Conservation (phyloP, 2,329 filamentous ascomycete species). For the Monilinia fructigena region DNA sequence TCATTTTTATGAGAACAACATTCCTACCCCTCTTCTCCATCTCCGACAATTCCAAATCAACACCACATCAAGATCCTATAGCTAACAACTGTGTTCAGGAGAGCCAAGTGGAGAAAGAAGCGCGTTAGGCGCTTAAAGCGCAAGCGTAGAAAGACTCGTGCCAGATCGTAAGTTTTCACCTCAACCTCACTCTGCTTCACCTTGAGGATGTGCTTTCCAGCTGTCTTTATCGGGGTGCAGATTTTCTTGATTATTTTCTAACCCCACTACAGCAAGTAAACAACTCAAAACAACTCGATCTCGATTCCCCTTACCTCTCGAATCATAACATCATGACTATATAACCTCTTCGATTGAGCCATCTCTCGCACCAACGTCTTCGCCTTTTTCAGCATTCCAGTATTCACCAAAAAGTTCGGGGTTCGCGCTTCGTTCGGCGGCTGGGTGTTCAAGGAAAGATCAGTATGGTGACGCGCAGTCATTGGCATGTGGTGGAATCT, state of each 20-base stretch:
- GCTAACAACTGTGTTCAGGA: constrained; percentile 46
- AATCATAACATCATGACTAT: constrained; percentile 42
- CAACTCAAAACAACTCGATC: constrained; percentile 45
- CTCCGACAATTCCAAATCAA: constrained; percentile 7
- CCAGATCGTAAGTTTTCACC: constrained; percentile 75
- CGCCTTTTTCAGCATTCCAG: constrained; percentile 40
- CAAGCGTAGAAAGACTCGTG: constrained; percentile 99
- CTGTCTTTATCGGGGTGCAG: constrained; percentile 7
- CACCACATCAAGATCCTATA: background rate
- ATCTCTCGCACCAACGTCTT: constrained; percentile 42
- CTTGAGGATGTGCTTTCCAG: background rate
- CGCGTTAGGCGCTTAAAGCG: constrained; percentile 97
- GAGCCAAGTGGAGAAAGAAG: constrained; percentile 99
- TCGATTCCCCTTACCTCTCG: constrained; percentile 41
- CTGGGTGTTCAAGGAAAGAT: constrained; percentile 41
- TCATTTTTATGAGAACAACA: background rate
- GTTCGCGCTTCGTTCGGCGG: constrained; percentile 36
- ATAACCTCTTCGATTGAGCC: constrained; percentile 37
- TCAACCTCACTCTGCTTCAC: background rate
- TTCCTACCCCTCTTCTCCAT: background rate
- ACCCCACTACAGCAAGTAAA: constrained; percentile 45
- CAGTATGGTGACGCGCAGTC: constrained; percentile 40
- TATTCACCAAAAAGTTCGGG: constrained; percentile 35
- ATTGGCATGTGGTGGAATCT: constrained; percentile 41
- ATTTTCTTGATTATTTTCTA: constrained; percentile 21